A percentile compares a stretch with the other conserved stretches of the same genome.
Evolutionary conservation across 768 basidiomycete species (phyloP).

Genomic region (Rhodotorula graminis): DNA sequence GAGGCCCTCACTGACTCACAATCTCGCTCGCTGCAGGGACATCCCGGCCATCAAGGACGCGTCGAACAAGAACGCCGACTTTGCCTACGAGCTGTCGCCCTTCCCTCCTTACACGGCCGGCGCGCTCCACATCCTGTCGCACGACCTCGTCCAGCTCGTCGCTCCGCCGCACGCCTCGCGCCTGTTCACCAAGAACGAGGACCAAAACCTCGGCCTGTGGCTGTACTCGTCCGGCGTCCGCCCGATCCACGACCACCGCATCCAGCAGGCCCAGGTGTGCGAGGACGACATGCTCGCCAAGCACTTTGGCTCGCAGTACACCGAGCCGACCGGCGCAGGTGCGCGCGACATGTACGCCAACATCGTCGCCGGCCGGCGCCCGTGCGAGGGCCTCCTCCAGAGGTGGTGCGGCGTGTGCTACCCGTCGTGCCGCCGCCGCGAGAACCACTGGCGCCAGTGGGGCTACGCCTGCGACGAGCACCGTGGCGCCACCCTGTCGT

Average conservation of each 20-base stretch:
- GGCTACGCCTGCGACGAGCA: slow-evolving; percentile 34
- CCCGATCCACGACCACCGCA: slow-evolving; percentile 37
- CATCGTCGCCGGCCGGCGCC: slow-evolving; percentile 20
- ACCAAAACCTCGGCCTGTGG: slow-evolving; percentile 34
- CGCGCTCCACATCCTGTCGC: slow-evolving; percentile 33
- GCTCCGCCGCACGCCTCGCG: slow-evolving; percentile 6
- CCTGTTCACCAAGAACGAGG: slow-evolving; percentile 31
- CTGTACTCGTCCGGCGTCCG: slow-evolving; percentile 29
- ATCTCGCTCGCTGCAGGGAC: slow-evolving; percentile 8
- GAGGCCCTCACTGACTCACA: no score
- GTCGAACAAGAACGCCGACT: slow-evolving; percentile 36
- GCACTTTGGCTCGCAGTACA: slow-evolving; percentile 28
- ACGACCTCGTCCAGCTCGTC: slow-evolving; percentile 37
- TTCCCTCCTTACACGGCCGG: slow-evolving; percentile 37
- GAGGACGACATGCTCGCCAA: slow-evolving; percentile 39
- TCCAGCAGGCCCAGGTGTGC: slow-evolving; percentile 36
- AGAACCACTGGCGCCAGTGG: slow-evolving; percentile 21
- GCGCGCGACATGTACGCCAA: slow-evolving; percentile 37
- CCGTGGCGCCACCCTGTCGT: slow-evolving; percentile 28
- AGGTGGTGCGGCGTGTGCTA: slow-evolving; percentile 38
- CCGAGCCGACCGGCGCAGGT: slow-evolving; percentile 21
- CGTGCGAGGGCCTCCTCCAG: slow-evolving; percentile 30
- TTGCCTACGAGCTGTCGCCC: slow-evolving; percentile 24
- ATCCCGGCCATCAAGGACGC: slow-evolving; percentile 30
- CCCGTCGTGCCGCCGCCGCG: slow-evolving; percentile 28